Conservation (phyloP, 345 rosid genomes). For the Eucalyptus regnans region DNA sequence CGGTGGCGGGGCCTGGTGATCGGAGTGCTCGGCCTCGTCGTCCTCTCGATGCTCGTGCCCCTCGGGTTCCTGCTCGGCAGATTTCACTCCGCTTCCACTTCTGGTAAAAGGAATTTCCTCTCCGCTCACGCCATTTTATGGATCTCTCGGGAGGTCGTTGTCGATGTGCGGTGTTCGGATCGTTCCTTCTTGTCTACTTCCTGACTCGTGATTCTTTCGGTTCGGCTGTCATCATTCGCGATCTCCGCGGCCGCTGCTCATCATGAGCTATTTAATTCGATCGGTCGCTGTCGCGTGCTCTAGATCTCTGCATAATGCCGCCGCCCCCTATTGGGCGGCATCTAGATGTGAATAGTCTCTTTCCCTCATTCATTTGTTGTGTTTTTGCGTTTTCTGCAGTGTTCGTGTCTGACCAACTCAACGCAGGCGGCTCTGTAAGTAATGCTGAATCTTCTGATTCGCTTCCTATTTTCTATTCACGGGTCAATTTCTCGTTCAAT, state of each 20-base stretch:
- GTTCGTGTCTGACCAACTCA: slow-evolving; percentile 29
- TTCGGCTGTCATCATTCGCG: background rate
- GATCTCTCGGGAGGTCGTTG: background rate
- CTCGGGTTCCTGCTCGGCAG: slow-evolving; percentile 86
- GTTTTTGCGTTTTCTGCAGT: slow-evolving; percentile 25
- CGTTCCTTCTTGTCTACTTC: background rate
- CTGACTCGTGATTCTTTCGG: background rate
- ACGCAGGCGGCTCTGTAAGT: slow-evolving; percentile 37
- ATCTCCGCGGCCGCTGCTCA: background rate
- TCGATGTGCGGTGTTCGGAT: background rate
- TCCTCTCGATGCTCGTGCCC: slow-evolving; percentile 94
- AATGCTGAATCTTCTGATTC: background rate
- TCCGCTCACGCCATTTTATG: background rate
- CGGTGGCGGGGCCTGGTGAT: slow-evolving; percentile 66
- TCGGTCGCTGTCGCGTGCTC: background rate
- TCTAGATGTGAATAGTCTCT: background rate
- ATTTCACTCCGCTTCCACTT: slow-evolving; percentile 41
- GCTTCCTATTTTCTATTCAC: background rate
- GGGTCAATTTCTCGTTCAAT: background rate
- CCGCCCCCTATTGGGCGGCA: background rate
- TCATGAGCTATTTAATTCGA: background rate
- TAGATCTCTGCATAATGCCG: background rate
- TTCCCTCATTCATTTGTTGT: background rate
- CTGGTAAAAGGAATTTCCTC: background rate
- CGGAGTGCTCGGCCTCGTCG: slow-evolving; percentile 71